Percentiles rank a stretch among this genome's conserved stretches.
Conservation (phyloP, 2,329 filamentous ascomycete genomes). For the Ustulina deusta region DNA sequence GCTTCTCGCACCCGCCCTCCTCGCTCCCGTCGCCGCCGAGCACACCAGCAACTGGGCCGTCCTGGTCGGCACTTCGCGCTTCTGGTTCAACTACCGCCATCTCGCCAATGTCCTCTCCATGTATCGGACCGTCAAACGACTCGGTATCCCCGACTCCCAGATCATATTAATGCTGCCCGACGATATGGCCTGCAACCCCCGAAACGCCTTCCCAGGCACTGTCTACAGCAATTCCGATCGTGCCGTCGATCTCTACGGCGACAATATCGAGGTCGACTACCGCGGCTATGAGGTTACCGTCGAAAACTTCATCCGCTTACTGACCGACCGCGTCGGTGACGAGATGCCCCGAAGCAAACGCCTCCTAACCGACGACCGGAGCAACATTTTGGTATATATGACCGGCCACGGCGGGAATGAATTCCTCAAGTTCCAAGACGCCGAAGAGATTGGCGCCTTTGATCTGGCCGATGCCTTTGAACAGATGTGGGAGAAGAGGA, state of each 20-base stretch:
- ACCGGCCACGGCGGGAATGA: constrained; percentile 98
- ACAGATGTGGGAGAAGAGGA: constrained; percentile 99
- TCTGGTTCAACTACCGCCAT: constrained; percentile 99
- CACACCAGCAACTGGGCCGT: constrained; percentile 99
- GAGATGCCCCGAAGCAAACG: constrained; percentile 96
- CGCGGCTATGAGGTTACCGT: constrained; percentile 98
- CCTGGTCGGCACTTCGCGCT: constrained; percentile 96
- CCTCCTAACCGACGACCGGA: constrained; percentile 91
- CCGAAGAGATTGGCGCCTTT: constrained; percentile 96
- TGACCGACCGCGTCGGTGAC: constrained; percentile 93
- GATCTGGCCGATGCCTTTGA: constrained; percentile 97
- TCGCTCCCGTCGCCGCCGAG: constrained; percentile 68
- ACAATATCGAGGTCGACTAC: constrained; percentile 99
- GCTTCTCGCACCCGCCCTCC: constrained; percentile 61
- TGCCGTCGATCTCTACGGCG: constrained; percentile 94
- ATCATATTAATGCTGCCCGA: constrained; percentile 99
- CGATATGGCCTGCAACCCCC: constrained; percentile 99
- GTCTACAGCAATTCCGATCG: constrained; percentile 99
- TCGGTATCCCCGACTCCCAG: constrained; percentile 97
- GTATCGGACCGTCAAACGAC: constrained; percentile 96
- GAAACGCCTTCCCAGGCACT: constrained; percentile 96
- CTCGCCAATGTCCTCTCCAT: constrained; percentile 97
- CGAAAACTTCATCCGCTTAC: constrained; percentile 95
- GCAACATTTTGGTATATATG: constrained; percentile 99
- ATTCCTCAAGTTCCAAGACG: constrained; percentile 98